Base-by-base conservation (phyloP, 495 filamentous ascomycete genomes). In the Aspergillus cavernicola region DNA sequence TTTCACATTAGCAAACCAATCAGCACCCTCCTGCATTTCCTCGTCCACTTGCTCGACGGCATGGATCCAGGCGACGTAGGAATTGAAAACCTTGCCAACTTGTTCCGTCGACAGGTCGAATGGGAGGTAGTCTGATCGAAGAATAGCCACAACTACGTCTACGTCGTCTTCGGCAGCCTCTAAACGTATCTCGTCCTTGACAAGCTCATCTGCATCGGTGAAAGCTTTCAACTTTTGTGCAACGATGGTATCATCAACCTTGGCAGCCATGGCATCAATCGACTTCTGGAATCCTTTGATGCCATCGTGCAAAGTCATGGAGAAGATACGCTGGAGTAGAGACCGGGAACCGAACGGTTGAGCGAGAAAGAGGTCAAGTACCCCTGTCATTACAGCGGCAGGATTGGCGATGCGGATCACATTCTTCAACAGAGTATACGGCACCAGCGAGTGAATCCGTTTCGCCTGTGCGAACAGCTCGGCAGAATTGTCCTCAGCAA, bases 401-500 rank as follows among this genome's bases (percentile, higher is more conserved):
- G 93, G 93, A 59, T 98, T 98, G 29, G 93, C 90, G 58, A 97
- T 88, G 32, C 92, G 84, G 56, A 98, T 97, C 41, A 95, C 89
- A 65, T 97, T 96, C 73, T 98, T 98, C 66, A 98, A 73, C 52
- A 96, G 70, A 0, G 84, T 87, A 64, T 98, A 98, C 0, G 93
- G 93, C 28, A 97, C 85, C 42, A 97, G 78, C 0, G 90, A 93
- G 62, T 98, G 93, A 31, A 97, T 96, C 52, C 85, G 80, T 70
- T 92, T 97, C 2, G 85, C 85, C 64, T 97, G 95, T 3, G 91
- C 91, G 69, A 97, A 96, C 29, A 98, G 65, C 58, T 98, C 93
- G 7, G 92, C 89, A 3, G 91, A 96, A 67, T 98, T 98, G 64
- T 98, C 93, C 66, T 98, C 93, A 31, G 93, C 93, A 35, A 98